A percentile compares a stretch with the other conserved stretches of the same genome.
These are phyloP conservation scores for Cadophora gregata DNA, from an alignment of 2,329 filamentous ascomycete genomes.

Conservation along the genomic window DNA sequence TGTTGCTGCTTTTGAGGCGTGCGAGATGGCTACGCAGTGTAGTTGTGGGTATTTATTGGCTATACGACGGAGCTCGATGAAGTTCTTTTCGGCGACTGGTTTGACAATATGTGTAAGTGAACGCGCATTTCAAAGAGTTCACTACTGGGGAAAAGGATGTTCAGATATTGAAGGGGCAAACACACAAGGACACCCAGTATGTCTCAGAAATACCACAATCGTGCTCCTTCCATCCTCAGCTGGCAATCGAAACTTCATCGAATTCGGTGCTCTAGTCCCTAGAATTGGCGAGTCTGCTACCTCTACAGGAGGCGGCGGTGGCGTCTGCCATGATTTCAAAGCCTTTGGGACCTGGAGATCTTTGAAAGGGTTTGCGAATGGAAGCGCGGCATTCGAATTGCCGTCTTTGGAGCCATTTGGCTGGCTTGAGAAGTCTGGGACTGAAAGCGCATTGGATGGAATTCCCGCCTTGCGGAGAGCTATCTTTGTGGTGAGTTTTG, in stretches of 20 bases:
- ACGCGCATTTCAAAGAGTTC: neutral
- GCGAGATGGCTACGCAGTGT: constrained; percentile 67
- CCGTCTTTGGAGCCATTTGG: constrained; percentile 30
- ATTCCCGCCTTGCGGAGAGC: constrained; percentile 43
- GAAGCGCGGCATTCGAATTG: constrained; percentile 22
- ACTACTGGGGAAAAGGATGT: neutral
- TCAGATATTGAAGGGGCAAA: neutral
- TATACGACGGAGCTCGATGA: constrained; percentile 59
- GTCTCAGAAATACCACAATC: constrained; percentile 70
- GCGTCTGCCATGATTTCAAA: constrained; percentile 42
- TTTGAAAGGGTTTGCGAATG: constrained; percentile 41
- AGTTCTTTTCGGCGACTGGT: constrained; percentile 73
- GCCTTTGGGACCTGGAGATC: constrained; percentile 40
- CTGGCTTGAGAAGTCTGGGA: constrained; percentile 17
- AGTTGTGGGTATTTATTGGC: constrained; percentile 58
- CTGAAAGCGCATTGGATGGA: constrained; percentile 36
- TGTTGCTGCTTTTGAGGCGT: constrained; percentile 64
- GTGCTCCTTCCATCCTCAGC: constrained; percentile 57
- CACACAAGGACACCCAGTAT: constrained; percentile 79
- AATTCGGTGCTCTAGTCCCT: constrained; percentile 37
- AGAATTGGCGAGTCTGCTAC: constrained; percentile 35
- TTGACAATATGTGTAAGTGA: neutral
- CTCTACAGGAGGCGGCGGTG: constrained; percentile 38
- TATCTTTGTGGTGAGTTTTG: constrained; percentile 43
- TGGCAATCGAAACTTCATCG: constrained; percentile 48